Base-by-base conservation (phyloP, 2,329 filamentous ascomycete species). In the Myriosclerotinia scirpicola region DNA sequence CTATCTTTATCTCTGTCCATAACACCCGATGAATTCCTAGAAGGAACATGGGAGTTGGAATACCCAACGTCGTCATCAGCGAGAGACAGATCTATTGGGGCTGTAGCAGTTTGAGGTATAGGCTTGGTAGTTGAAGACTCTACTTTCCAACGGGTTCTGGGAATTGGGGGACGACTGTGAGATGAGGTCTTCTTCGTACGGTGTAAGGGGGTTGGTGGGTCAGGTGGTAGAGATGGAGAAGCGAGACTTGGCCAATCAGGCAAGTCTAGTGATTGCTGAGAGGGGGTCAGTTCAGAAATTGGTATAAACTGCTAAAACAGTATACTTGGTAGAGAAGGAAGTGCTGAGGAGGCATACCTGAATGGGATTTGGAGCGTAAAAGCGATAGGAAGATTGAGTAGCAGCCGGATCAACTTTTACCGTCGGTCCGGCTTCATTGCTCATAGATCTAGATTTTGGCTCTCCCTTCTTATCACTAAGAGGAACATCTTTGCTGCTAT, bases 401-500 rank as follows among this genome's bases (percentile, higher is more conserved):
- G 67, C 66, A 17, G 64, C 69, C 3, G 74, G 73, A 66, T 77
- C 74, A 58, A 73, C 69, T 53, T 73, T 75, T 44, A 73, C 66
- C 38, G 69, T 69, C 20, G 73, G 69, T 9, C 67, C 64, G 11
- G 67, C 42, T 48, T 68, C 60, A 48, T 64, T 67, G 52, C 69
- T 75, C 67, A 69, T 69, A 40, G 70, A 71, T 63, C 71, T 73
- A 53, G 69, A 65, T 62, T 76, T 75, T 5, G 69, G 55, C 34
- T 76, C 75, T 6, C 69, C 26, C 59, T 75, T 76, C 67, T 68
- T 72, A 65, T 76, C 75, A 67, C 66, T 75, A 60, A 96, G 80
- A 1, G 91, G 90, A 62, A 94, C 86, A 74, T 96, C 92, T 76
- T 95, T 96, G 67, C 91, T 86, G 64, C 91, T 93, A 75, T 97